These are phyloP conservation scores for Xerophyta viscosa DNA, from an alignment of 106 monocot genomes.

Conservation along the genomic window DNA sequence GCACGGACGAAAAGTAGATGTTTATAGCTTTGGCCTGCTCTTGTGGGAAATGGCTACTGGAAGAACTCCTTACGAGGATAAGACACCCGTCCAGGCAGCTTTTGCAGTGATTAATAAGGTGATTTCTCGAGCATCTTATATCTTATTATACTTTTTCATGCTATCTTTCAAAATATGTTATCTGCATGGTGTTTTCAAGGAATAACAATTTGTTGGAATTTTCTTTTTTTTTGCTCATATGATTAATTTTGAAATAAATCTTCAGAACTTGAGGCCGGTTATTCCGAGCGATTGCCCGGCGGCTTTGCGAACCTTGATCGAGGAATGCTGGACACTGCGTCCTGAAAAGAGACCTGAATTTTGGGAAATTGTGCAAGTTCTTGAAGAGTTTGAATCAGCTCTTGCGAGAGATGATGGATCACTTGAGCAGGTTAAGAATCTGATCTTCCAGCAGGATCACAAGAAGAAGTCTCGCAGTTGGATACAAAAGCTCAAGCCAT, in stretches of 20 bases:
- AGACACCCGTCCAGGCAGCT: slow-evolving; percentile 51
- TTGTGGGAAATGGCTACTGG: slow-evolving; percentile 65
- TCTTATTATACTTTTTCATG: too few relatives aligned
- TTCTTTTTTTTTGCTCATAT: too few relatives aligned
- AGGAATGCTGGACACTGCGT: slow-evolving; percentile 51
- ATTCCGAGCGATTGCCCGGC: slow-evolving; percentile 38
- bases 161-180: too few relatives aligned
- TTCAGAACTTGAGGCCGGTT: slow-evolving; percentile 56
- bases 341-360: slow-evolving; percentile 77
- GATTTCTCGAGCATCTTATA: too few relatives aligned
- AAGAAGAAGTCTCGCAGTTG: slow-evolving; percentile 31
- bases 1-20: slow-evolving; percentile 61
- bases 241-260: too few relatives aligned
- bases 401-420: slow-evolving; percentile 30
- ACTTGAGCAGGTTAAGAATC: slow-evolving; percentile 18
- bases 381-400: slow-evolving; percentile 51
- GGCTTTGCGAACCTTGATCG: slow-evolving; percentile 43
- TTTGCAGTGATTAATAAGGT: slow-evolving; percentile 64
- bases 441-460: slow-evolving; percentile 28
- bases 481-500: slow-evolving; percentile 40
- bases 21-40: slow-evolving; percentile 65
- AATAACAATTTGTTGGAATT: too few relatives aligned
- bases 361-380: slow-evolving; percentile 55
- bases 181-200: too few relatives aligned
- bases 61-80: slow-evolving; percentile 47